A percentile compares a stretch with the other conserved stretches of the same genome.
Evolutionary conservation across 108 stramenopile species (phyloP).

Genomic region (Pseudonitzschia multistriata): DNA sequence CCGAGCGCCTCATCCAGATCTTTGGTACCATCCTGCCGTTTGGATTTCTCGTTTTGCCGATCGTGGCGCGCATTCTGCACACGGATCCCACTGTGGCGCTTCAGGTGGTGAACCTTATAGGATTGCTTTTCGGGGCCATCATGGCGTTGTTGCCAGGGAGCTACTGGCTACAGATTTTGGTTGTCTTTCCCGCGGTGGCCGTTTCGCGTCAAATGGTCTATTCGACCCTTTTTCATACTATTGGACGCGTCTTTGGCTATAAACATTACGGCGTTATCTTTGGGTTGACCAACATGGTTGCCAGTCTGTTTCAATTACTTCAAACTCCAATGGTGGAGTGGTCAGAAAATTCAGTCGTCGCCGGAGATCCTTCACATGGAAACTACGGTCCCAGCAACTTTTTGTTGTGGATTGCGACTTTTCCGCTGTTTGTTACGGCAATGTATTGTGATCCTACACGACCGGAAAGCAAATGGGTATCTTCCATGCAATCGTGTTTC

Average conservation of each 20-base stretch:
- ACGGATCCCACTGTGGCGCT: background rate
- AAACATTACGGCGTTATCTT: constrained; percentile 34
- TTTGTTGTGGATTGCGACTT: constrained; percentile 9
- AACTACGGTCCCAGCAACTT: constrained; percentile 19
- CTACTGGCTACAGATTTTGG: constrained; percentile 12
- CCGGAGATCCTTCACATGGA: constrained; percentile 1
- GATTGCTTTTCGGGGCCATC: constrained; percentile 32
- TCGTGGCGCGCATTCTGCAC: background rate
- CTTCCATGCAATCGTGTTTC: too few species aligned
- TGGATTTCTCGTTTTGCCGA: constrained; percentile 36
- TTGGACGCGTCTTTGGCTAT: constrained; percentile 31
- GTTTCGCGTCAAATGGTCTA: constrained; percentile 50
- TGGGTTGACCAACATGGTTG: constrained; percentile 28
- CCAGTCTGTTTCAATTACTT: constrained; percentile 2
- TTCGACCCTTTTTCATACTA: constrained; percentile 31
- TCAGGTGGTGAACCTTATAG: constrained; percentile 11
- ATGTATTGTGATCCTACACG: too few species aligned
- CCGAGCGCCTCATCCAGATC: constrained; percentile 23
- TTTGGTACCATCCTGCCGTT: constrained; percentile 47
- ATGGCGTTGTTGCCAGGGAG: constrained; percentile 21
- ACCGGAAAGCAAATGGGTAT: too few species aligned
- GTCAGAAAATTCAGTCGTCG: constrained; percentile 8
- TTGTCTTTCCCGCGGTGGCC: constrained; percentile 38
- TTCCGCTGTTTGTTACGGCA: constrained; percentile 19
- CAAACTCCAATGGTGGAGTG: constrained; percentile 7